Evolutionary conservation across 2,329 filamentous ascomycete genomes (phyloP).

Genomic region (Cytospora chrysosperma): DNA sequence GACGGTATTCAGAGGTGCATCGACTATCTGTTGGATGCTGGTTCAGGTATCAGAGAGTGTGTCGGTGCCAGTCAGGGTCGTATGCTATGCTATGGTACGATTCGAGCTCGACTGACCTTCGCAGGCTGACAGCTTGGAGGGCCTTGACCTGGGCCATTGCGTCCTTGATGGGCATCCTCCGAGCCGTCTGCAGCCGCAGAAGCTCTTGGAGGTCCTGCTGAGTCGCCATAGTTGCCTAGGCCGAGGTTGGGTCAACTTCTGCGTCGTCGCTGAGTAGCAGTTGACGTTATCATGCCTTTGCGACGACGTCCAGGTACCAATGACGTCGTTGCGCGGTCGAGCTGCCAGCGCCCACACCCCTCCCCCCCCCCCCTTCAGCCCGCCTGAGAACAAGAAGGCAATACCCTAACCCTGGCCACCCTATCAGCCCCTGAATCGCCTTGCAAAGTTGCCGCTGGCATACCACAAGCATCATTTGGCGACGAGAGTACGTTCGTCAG

Average conservation of each 20-base stretch:
- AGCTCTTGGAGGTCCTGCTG: constrained; percentile 62
- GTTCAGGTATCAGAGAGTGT: not conserved
- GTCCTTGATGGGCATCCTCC: constrained; percentile 58
- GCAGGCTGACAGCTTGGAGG: constrained; percentile 53
- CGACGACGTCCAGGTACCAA: not conserved
- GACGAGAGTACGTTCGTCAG: no score
- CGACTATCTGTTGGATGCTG: constrained; percentile 56
- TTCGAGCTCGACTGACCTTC: constrained; percentile 46
- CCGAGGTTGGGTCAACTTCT: not conserved
- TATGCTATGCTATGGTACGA: not conserved
- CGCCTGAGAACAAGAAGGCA: no score
- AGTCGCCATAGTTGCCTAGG: constrained; percentile 44
- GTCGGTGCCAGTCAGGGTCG: not conserved
- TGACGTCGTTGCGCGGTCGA: not conserved
- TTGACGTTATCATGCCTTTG: not conserved
- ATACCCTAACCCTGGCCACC: no score
- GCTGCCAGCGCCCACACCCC: no score
- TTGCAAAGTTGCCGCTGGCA: no score
- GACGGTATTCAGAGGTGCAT: constrained; percentile 44
- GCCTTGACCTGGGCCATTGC: constrained; percentile 59
- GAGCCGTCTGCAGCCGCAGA: constrained; percentile 57
- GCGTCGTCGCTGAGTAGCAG: not conserved
- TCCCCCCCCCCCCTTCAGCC: no score
- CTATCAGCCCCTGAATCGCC: no score
- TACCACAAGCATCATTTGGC: no score